A percentile compares a stretch with the other conserved stretches of the same genome.
Evolutionary conservation across 2,329 filamentous ascomycete genomes (phyloP).

Genomic region (Pseudogymnoascus sp.): DNA sequence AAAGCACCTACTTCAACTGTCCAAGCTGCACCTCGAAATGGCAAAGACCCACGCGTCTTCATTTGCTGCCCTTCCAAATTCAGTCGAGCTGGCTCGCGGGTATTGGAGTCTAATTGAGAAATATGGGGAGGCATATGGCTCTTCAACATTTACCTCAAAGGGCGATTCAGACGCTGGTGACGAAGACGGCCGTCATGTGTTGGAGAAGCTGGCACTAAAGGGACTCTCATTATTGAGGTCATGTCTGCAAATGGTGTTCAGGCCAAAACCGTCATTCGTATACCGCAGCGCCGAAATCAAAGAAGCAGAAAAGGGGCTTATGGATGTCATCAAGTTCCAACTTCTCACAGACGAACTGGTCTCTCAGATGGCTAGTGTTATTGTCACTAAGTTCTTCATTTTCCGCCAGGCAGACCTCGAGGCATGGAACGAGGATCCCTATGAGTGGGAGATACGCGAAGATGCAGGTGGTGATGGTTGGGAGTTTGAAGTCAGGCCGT

Average conservation of each 20-base stretch:
- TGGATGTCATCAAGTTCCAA: constrained; percentile 59
- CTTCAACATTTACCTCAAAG: constrained; percentile 30
- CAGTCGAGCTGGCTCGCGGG: constrained; percentile 64
- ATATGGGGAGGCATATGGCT: constrained; percentile 65
- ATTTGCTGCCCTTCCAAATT: constrained; percentile 74
- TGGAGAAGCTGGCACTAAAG: constrained; percentile 74
- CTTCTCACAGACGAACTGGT: constrained; percentile 72
- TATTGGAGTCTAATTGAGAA: constrained; percentile 80
- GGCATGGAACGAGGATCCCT: constrained; percentile 88
- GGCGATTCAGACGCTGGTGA: constrained; percentile 44
- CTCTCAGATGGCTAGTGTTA: constrained; percentile 69
- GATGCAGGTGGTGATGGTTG: constrained; percentile 77
- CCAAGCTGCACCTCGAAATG: constrained; percentile 88
- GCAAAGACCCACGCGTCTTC: constrained; percentile 69
- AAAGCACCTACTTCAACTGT: constrained; percentile 81
- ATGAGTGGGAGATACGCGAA: constrained; percentile 91
- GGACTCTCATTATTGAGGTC: constrained; percentile 74
- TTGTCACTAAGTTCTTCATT: constrained; percentile 82
- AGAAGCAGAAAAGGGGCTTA: constrained; percentile 64
- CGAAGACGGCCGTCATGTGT: constrained; percentile 42
- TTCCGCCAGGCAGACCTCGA: constrained; percentile 79
- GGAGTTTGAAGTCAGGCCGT: constrained; percentile 87
- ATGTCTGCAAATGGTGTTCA: constrained; percentile 78
- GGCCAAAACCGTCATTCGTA: constrained; percentile 72
- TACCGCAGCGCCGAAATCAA: constrained; percentile 69